Percentiles rank a stretch among this genome's conserved stretches.
These are phyloP conservation scores for Diaporthe vexans DNA, from an alignment of 2,329 filamentous ascomycete genomes.

Conservation along the genomic window DNA sequence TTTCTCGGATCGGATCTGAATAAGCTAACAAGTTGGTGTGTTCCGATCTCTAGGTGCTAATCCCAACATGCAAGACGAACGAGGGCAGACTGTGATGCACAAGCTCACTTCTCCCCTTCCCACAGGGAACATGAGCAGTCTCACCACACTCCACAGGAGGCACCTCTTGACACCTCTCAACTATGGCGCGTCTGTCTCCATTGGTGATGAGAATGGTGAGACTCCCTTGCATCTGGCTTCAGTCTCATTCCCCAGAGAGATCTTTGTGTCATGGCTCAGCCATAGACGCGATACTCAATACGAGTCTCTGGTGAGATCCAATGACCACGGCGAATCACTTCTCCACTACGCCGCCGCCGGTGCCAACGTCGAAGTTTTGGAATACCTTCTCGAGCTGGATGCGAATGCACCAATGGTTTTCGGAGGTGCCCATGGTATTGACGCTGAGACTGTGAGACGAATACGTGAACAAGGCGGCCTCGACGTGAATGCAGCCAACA, in stretches of 20 bases:
- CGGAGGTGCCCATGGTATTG: neutral
- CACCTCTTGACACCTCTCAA: neutral
- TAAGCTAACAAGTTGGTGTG: neutral
- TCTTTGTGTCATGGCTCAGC: neutral
- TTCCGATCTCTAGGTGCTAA: neutral
- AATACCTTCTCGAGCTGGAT: neutral
- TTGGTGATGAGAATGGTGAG: neutral
- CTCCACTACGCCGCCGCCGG: constrained; percentile 2
- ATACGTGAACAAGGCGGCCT: neutral
- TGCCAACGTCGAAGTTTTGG: neutral
- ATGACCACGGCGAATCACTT: neutral
- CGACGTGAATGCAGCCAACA: neutral
- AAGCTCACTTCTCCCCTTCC: neutral
- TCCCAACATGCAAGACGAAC: neutral
- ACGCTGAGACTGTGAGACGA: neutral
- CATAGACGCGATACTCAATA: neutral
- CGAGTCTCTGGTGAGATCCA: neutral
- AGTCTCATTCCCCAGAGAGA: neutral
- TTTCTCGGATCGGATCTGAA: neutral
- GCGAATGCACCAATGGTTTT: neutral
- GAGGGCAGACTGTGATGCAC: neutral
- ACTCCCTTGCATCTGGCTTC: neutral
- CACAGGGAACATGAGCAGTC: neutral
- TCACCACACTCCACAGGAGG: neutral
- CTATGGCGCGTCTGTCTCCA: neutral